Base-by-base conservation (phyloP, 805 yeast species). In the Kuraishia floccosa region DNA sequence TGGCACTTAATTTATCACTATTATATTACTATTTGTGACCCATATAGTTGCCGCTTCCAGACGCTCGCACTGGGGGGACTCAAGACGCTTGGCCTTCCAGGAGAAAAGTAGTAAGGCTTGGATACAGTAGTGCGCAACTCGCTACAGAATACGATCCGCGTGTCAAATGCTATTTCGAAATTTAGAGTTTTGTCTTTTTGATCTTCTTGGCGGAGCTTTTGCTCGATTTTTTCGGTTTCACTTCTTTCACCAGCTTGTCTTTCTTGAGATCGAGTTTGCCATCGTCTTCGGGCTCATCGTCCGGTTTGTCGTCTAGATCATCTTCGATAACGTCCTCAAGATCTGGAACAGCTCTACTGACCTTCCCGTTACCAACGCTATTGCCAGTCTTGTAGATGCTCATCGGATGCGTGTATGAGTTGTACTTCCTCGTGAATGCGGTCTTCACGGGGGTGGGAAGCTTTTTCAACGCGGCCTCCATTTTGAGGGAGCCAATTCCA, bases 371-470 rank as follows among this genome's bases (percentile, higher is more conserved):
- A 34, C 54, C 58, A 5, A 76, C 68, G 6, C 78, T 66, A 28
- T 67, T 65, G 10, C 86, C 89, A 0, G 86, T 73, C 47, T 70
- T 72, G 63, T 76, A 76, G 41, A 82, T 84, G 2, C 94, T 85
- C 2, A 79, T 73, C 2, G 97, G 97, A 56, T 91, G 98, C 6
- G 72, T 58, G 34, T 51, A 56, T 7, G 72, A 51, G 49, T 91
- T 91, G 53, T 91, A 91, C 39, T 68, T 73, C 41, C 94, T 65
- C 0, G 99, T 91, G 53, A 91, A 85, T 6, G 83, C 81, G 5
- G 89, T 61, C 50, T 91, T 93, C 11, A 73, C 74, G n/a, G 76
- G 65, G 1, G 95, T 69, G 7, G 89, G 74, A 4, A 89, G 65
- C 43, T 70, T 67, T 52, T 83, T 83, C 34, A 68, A 41, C 8